Base-by-base conservation (phyloP, 164 flowering plant species). In the Chloranthus sessilifolius region DNA sequence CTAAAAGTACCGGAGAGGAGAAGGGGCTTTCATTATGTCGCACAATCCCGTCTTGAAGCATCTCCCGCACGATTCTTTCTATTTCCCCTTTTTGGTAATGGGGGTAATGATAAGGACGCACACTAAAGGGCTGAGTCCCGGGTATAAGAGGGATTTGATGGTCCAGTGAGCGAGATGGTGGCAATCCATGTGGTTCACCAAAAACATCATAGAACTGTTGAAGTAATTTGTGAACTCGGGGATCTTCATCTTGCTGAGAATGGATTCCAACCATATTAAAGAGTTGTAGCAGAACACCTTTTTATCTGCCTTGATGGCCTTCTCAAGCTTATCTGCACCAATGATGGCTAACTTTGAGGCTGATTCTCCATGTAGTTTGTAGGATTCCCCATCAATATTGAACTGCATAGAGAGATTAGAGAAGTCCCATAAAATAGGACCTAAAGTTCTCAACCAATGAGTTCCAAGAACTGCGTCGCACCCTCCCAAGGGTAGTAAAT, bases 401-500 rank as follows among this genome's bases (percentile, higher is more conserved):
- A 47, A 28, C 24, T 29, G 33, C 40, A 50, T 50, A 4, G 41
- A 33, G 1, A 23, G 17, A 31, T 50, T 50, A 21, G 26, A 10
- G 12, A 50, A 46, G 23, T 46, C 62, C 46, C 56, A 33, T 7
- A 36, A 30, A 19, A 17, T 16, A 5, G n/a, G 41, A 4, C 28
- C 28, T 6, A 34, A 14, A 2, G 28, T 50, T 35, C 28, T 22
- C 20, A 50, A 22, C 28, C 19, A 50, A 11, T 19, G 33, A 8
- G 27, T 42, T 35, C 53, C 42, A 1, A 50, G 47, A 53, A 65
- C 33, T 20, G 43, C 52, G 20, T 37, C 37, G 15, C 15, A 30
- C 7, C 55, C 45, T 37, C 38, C 41, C n/a, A 42, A 10, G 29
- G 16, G 0, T 2, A 43, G 23, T 1, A 35, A 14, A 15, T 33